A percentile compares a stretch with the other conserved stretches of the same genome.
phyloP scores from a whole-genome alignment of 2,329 filamentous ascomycete species.

The Neurospora sp. region DNA sequence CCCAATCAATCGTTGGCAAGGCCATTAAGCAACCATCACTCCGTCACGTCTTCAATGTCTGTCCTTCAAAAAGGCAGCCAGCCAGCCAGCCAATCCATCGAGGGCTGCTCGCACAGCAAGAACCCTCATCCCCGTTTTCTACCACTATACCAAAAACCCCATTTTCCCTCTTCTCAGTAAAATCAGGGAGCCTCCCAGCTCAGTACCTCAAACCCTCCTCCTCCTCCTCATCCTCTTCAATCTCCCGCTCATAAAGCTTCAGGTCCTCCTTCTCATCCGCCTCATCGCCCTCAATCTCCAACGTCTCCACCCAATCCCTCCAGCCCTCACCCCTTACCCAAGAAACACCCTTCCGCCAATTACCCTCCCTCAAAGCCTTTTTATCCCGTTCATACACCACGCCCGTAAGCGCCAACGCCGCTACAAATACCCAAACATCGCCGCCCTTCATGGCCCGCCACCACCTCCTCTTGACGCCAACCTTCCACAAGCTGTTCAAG shows the following conservation, averaged over 20 bases:
- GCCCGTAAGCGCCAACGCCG: conserved; percentile 68
- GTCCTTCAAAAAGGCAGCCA: neutral
- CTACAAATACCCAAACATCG: conserved; percentile 75
- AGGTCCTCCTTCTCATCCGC: conserved; percentile 23
- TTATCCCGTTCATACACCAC: conserved; percentile 67
- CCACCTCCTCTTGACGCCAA: conserved; percentile 81
- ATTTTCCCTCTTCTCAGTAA: neutral
- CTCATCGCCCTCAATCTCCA: conserved; percentile 40
- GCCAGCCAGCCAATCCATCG: neutral
- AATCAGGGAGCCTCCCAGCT: neutral
- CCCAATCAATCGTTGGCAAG: neutral
- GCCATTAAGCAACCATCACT: neutral
- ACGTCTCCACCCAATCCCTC: conserved; percentile 47
- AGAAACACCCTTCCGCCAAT: conserved; percentile 62
- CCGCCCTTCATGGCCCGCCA: conserved; percentile 77
- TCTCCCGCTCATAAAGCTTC: conserved; percentile 7
- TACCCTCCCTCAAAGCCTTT: conserved; percentile 54
- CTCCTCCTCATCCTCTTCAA: conserved; percentile 2
- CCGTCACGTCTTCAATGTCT: neutral
- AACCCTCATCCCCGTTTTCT: neutral
- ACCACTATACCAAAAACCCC: neutral
- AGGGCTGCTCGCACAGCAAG: neutral
- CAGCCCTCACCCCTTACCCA: conserved; percentile 70
- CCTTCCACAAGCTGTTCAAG: conserved; percentile 81
- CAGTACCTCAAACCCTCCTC: neutral